phyloP scores from a whole-genome alignment of 164 flowering plant species.

The Akebia trifoliata region DNA sequence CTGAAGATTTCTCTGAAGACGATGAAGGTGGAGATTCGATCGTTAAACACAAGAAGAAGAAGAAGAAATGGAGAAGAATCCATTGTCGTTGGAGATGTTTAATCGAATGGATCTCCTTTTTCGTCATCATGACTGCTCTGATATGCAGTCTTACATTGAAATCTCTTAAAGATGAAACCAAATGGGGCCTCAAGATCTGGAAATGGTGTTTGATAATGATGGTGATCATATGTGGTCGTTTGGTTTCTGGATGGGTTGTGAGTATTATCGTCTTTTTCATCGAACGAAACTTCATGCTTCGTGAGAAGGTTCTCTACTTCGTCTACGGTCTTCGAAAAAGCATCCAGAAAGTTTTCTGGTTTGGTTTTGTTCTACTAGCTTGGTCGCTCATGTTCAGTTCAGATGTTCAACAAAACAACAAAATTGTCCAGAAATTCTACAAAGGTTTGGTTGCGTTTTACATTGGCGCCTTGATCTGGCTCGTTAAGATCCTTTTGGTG shows the following conservation, averaged over 20 bases:
- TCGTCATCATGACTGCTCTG: slow-evolving; percentile 19
- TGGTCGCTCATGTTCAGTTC: slow-evolving; percentile 36
- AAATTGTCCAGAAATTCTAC: slow-evolving; percentile 17
- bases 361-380: slow-evolving; percentile 31
- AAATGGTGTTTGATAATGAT: slow-evolving; percentile 40
- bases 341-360: slow-evolving; percentile 40
- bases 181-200: slow-evolving; percentile 34
- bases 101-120: slow-evolving; percentile 24
- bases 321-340: slow-evolving; percentile 40
- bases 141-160: slow-evolving; percentile 22
- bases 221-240: slow-evolving; percentile 38
- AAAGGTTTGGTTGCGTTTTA: slow-evolving; percentile 7
- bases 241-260: slow-evolving; percentile 35
- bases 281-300: slow-evolving; percentile 42
- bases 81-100: too few relatives aligned
- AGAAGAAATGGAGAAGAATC: slow-evolving; percentile 10
- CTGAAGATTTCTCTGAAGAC: slow-evolving; percentile 4
- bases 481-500: slow-evolving; percentile 30
- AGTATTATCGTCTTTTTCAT: slow-evolving; percentile 34
- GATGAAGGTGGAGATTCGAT: slow-evolving; percentile 3
- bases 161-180: background rate
- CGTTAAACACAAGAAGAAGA: slow-evolving; percentile 13
- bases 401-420: slow-evolving; percentile 13
- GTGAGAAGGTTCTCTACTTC: slow-evolving; percentile 43
- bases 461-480: slow-evolving; percentile 22